Conservation (phyloP, 768 basidiomycete species). For the Auriscalpium orientale region DNA sequence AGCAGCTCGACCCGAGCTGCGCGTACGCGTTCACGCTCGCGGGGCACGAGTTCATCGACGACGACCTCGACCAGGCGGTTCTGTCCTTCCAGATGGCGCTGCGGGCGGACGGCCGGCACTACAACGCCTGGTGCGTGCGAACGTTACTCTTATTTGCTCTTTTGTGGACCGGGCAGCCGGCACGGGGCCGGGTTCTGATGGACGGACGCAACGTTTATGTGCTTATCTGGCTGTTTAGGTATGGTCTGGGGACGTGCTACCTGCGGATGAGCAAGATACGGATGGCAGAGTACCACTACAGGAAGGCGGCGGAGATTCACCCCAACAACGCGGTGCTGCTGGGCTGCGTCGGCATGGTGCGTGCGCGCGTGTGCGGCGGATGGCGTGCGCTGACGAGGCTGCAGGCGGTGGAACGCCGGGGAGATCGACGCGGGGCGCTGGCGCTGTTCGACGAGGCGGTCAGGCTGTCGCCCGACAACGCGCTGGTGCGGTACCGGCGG, state of each 20-base stretch:
- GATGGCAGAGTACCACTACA: constrained; percentile 94
- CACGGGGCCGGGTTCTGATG: constrained; percentile 6
- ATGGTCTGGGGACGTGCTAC: constrained; percentile 97
- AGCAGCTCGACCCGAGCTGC: constrained; percentile 80
- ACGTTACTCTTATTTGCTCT: background rate
- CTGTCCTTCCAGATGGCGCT: constrained; percentile 89
- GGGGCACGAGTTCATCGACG: constrained; percentile 95
- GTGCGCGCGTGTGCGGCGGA: constrained; percentile 26
- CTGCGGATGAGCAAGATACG: constrained; percentile 88
- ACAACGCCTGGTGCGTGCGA: constrained; percentile 88
- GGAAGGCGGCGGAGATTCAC: constrained; percentile 87
- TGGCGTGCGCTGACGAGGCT: constrained; percentile 9
- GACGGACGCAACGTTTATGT: background rate
- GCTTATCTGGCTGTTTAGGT: constrained; percentile 49
- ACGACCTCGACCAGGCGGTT: constrained; percentile 88
- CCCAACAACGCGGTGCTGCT: constrained; percentile 92
- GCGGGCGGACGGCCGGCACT: constrained; percentile 86
- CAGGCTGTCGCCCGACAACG: constrained; percentile 74
- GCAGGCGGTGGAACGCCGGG: constrained; percentile 84
- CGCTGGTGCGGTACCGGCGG: constrained; percentile 89
- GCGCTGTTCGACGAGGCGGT: constrained; percentile 77
- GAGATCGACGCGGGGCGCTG: constrained; percentile 69
- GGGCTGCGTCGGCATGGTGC: constrained; percentile 93
- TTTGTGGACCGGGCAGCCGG: too few relatives aligned
- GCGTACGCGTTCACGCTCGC: constrained; percentile 96